These are phyloP conservation scores for Parastagonospora avenae DNA, from an alignment of 2,329 filamentous ascomycete genomes.

Conservation along the genomic window DNA sequence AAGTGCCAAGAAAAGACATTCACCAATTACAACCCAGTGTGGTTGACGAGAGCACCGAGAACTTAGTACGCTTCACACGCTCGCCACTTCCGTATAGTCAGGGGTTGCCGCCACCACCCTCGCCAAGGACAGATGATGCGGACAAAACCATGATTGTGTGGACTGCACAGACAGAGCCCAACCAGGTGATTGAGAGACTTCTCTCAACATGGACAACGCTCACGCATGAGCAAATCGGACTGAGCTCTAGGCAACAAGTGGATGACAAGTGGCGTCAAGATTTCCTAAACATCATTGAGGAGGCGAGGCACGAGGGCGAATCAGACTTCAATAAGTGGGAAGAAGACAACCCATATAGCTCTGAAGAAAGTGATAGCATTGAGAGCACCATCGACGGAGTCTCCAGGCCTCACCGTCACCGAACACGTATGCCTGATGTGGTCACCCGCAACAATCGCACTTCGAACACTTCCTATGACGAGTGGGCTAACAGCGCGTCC, in stretches of 20 bases:
- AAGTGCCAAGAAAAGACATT: not conserved
- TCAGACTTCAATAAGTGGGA: not conserved
- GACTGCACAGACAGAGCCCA: conserved; percentile 14
- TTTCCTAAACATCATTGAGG: not conserved
- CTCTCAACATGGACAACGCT: conserved; percentile 21
- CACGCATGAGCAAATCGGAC: conserved; percentile 8
- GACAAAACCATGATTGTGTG: conserved; percentile 9
- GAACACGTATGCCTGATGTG: too few relatives aligned
- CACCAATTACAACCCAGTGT: conserved; percentile 1
- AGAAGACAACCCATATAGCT: not conserved
- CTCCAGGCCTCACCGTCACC: not conserved
- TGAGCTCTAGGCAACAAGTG: conserved; percentile 6
- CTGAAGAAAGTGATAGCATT: not conserved
- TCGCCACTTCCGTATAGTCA: not conserved
- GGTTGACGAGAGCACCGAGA: not conserved
- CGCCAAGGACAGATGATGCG: not conserved
- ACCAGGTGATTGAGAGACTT: conserved; percentile 18
- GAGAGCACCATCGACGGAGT: not conserved
- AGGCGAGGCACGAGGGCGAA: not conserved
- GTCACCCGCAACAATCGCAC: too few relatives aligned
- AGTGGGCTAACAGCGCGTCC: too few relatives aligned
- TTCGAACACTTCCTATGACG: too few relatives aligned
- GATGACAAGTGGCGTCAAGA: not conserved
- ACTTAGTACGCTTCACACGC: not conserved
- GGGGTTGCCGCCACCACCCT: not conserved